Conservation (phyloP, 768 basidiomycete genomes). For the Boletus rubroflammeus region DNA sequence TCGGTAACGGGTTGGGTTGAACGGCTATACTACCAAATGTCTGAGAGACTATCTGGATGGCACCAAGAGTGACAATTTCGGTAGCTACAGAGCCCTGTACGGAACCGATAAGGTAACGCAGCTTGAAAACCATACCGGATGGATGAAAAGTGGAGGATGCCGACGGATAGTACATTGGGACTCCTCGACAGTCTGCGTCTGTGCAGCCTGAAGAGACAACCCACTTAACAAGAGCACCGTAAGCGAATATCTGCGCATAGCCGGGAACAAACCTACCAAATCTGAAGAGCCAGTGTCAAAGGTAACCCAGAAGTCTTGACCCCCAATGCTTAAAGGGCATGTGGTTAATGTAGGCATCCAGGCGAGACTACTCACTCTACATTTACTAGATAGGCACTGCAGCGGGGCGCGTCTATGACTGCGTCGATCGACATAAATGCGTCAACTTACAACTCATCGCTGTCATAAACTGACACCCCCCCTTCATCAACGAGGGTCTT, state of each 20-base stretch:
- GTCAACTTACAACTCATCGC: slow-evolving; percentile 33
- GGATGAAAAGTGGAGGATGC: slow-evolving; percentile 29
- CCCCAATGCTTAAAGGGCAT: slow-evolving; percentile 36
- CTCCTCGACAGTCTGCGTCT: slow-evolving; percentile 41
- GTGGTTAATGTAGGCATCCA: not conserved
- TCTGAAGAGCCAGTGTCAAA: slow-evolving; percentile 60
- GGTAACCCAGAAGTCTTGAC: slow-evolving; percentile 42
- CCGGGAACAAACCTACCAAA: slow-evolving; percentile 33
- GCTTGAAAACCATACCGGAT: slow-evolving; percentile 38
- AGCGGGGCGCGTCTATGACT: not conserved
- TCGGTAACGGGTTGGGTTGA: not conserved
- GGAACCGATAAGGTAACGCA: slow-evolving; percentile 51
- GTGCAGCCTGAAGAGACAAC: slow-evolving; percentile 46
- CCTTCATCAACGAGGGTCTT: slow-evolving; percentile 19
- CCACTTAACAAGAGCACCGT: slow-evolving; percentile 38
- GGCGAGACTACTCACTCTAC: slow-evolving; percentile 27
- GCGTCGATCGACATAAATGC: not conserved
- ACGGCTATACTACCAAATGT: slow-evolving; percentile 38
- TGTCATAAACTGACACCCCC: slow-evolving; percentile 25
- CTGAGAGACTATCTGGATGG: slow-evolving; percentile 44
- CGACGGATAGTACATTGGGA: slow-evolving; percentile 39
- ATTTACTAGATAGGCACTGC: slow-evolving; percentile 41
- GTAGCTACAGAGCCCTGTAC: slow-evolving; percentile 50
- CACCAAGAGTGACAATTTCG: slow-evolving; percentile 46
- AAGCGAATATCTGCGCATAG: slow-evolving; percentile 1